Evolutionary conservation across 352 stramenopile genomes (phyloP), one percentile per base, ranked within the genome.

Genomic region (Globisporangium megalacanthum): DNA sequence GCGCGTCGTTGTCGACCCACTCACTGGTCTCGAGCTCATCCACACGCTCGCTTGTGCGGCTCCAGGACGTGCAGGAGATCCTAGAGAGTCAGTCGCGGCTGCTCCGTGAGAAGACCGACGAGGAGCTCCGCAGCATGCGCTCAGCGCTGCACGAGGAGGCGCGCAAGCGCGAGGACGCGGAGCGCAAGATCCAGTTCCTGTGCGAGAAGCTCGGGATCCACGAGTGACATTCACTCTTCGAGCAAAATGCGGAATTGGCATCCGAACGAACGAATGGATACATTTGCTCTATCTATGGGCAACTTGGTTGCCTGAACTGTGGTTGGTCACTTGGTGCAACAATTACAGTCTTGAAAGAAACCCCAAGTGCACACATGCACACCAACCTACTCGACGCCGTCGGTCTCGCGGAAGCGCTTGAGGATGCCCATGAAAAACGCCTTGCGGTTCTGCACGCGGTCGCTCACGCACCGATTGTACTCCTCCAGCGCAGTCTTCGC

Each of bases 391-490:
- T 94, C 83, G 5, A 75, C 77, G 14, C 84, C 83, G 44, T 92
- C 83, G 0, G 83, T 94, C 63, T 86, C 62, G 35, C 83, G 76
- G 68, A 93, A 94, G 25, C 85, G 85, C 75, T 94, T 94, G 55
- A 94, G 68, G 54, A 94, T 94, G 31, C 85, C 85, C 85, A 94
- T 94, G 65, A 94, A 94, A 54, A 94, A 94, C 8, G 85, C 83
- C 66, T 91, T 90, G 51, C 83, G 83, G 64, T 94, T 94, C 49
- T 78, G 69, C 62, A 94, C 84, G 52, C 68, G 77, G 35, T 92
- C 79, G 46, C 65, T 77, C 13, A 92, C 75, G 49, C 82, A 83
- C 13, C 69, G 70, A 62, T 89, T 87, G 71, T 86, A 93, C 72
- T 92, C 85, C 1, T 92, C 79, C 4, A 94, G 66, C 31, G 85